phyloP scores from a whole-genome alignment of 345 rosid species.

The Syzygium aqueum region DNA sequence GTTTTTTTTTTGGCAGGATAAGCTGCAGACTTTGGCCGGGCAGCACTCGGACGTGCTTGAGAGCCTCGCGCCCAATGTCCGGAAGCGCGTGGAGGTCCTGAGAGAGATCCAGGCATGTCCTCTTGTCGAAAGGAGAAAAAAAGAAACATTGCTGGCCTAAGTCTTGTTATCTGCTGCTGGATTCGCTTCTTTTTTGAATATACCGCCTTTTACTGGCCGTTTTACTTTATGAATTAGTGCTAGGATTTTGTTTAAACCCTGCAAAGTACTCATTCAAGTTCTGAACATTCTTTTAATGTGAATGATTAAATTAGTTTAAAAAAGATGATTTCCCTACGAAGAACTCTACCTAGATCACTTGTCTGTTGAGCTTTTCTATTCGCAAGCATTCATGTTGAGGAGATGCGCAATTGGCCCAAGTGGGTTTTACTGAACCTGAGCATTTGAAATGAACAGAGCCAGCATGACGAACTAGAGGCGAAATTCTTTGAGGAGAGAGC shows the following conservation, averaged over 20 bases:
- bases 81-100: conserved; percentile 88
- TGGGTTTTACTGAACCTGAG: background rate
- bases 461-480: conserved; percentile 76
- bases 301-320: background rate
- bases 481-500: conserved; percentile 91
- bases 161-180: background rate
- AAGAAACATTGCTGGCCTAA: background rate
- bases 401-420: background rate
- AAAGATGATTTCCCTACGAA: background rate
- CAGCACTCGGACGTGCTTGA: conserved; percentile 68
- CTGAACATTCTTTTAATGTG: background rate
- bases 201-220: background rate
- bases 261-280: background rate
- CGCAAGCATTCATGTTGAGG: background rate
- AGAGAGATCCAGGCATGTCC: conserved; percentile 72
- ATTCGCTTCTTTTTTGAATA: background rate
- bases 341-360: background rate
- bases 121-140: background rate
- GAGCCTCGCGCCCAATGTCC: conserved; percentile 44
- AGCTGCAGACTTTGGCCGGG: conserved; percentile 77
- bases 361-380: background rate
- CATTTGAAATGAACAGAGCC: conserved; percentile 32
- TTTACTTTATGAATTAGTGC: background rate
- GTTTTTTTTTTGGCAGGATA: conserved; percentile 32
- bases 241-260: background rate